Conservation (phyloP, 179 eudicot genomes). For the Nepenthes alata region DNA sequence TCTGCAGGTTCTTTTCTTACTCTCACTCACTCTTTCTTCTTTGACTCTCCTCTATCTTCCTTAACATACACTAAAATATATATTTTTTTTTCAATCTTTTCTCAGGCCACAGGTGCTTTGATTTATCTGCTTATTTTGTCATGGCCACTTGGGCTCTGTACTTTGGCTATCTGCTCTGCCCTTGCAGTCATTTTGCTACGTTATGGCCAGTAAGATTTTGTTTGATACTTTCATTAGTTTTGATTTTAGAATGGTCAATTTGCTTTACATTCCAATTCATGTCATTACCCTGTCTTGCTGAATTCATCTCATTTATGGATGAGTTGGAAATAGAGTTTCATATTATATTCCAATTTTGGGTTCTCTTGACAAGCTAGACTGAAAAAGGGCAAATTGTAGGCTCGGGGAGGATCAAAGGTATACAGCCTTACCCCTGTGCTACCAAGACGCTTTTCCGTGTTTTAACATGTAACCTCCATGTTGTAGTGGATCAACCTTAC, state of each 20-base stretch:
- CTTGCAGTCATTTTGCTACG: constrained; percentile 60
- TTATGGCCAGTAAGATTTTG: constrained; percentile 73
- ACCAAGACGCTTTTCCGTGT: too few species aligned
- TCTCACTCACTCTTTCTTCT: not conserved
- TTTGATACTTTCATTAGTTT: constrained; percentile 2
- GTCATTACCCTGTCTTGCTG: too few species aligned
- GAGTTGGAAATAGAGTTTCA: too few species aligned
- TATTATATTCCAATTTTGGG: too few species aligned
- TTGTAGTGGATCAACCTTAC: too few species aligned
- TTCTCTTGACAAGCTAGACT: too few species aligned
- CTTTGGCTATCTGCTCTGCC: constrained; percentile 64
- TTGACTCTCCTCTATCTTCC: not conserved
- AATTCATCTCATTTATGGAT: too few species aligned
- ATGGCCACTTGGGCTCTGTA: constrained; percentile 82
- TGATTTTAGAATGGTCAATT: not conserved
- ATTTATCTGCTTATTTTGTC: constrained; percentile 83
- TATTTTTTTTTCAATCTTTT: constrained; percentile 8
- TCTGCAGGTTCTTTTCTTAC: constrained; percentile 49
- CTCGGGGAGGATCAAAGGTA: too few species aligned
- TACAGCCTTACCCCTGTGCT: too few species aligned
- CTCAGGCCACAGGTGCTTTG: constrained; percentile 81
- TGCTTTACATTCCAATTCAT: not conserved
- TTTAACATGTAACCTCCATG: too few species aligned
- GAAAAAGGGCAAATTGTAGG: too few species aligned
- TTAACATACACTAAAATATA: not conserved